Evolutionary conservation across 2,329 filamentous ascomycete genomes (phyloP).

Genomic region (Epichloe sibirici): DNA sequence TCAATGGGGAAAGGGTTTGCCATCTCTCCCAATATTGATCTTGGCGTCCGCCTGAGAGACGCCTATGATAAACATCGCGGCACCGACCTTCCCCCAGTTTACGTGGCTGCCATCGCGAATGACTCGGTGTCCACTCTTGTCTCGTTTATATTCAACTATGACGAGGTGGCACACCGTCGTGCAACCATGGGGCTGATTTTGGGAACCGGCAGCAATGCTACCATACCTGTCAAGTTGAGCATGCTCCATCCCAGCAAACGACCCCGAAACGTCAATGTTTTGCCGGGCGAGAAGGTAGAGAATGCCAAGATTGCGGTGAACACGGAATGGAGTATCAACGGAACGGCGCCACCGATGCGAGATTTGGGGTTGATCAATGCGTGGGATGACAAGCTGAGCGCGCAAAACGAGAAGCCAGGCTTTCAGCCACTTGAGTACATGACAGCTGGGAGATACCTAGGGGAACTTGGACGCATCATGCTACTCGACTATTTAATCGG

Average conservation of each 20-base stretch:
- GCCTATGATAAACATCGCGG: constrained; percentile 44
- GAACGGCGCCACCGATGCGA: constrained; percentile 54
- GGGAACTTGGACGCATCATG: constrained; percentile 61
- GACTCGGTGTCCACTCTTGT: constrained; percentile 71
- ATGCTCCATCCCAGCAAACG: constrained; percentile 52
- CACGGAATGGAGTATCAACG: constrained; percentile 75
- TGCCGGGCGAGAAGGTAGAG: constrained; percentile 31
- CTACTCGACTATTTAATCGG: constrained; percentile 51
- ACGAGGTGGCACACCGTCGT: constrained; percentile 46
- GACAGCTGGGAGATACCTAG: constrained; percentile 67
- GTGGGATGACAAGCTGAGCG: constrained; percentile 60
- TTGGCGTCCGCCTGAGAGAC: constrained; percentile 44
- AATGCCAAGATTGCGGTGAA: constrained; percentile 64
- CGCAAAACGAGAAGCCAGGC: constrained; percentile 54
- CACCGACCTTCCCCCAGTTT: constrained; percentile 50
- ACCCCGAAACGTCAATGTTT: constrained; percentile 34
- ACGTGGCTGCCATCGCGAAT: constrained; percentile 66
- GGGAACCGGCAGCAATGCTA: constrained; percentile 72
- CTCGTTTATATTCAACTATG: constrained; percentile 62
- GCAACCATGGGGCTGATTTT: constrained; percentile 72
- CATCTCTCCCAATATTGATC: constrained; percentile 46
- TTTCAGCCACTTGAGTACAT: constrained; percentile 81
- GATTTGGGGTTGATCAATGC: constrained; percentile 50
- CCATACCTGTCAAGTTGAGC: constrained; percentile 55
- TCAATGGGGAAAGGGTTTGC: constrained; percentile 62